Base-by-base conservation (phyloP, 2,329 filamentous ascomycete species). In the Podosphaera fusca region DNA sequence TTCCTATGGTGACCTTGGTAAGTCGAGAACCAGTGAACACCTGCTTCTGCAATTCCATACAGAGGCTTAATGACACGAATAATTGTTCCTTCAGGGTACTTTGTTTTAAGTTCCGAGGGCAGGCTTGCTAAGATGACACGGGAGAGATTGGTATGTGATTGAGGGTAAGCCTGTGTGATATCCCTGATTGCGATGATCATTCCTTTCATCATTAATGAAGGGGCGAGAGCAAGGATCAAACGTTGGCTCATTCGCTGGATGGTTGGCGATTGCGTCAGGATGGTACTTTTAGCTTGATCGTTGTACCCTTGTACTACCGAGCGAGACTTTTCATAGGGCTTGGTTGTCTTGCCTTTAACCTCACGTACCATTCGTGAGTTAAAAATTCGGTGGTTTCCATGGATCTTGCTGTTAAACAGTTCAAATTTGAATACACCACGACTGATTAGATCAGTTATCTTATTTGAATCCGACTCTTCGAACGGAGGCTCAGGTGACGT, bases 231-330 rank as follows among this genome's bases (percentile, higher is more conserved):
- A 7, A 58, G 9, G 29, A 60, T 21, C 31, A 58, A 6, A 21
- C 57, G 30, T 55, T 60, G 42, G 34, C 51, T 60, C 5, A 45
- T n/a, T 35, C 53, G 31, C 52, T 60, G 57, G n/a, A 58, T 57
- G 10, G 57, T 60, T 7, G 50, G 54, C n/a, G 58, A 60, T 53
- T 58, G 49, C 4, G 59, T 60, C n/a, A 60, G 47, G 46, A 59
- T 55, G n/a, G 33, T 30, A 2, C 55, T 12, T 38, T 60, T 60
- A 45, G 47, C 55, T 4, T 57, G 7, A 36, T 60, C 59, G 7
- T 60, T 57, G 38, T 59, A 59, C 5, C 12, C 57, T 50, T 60
- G 57, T 4, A 59, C 29, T 3, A 42, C 47, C 8, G 53, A 21
- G 4, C 55, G 34, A 29, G 55, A 57, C 34, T 57, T 57, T 30